A percentile compares a stretch with the other conserved stretches of the same genome.
Evolutionary conservation across 345 rosid species (phyloP).

Genomic region (Pugionium cornutum): DNA sequence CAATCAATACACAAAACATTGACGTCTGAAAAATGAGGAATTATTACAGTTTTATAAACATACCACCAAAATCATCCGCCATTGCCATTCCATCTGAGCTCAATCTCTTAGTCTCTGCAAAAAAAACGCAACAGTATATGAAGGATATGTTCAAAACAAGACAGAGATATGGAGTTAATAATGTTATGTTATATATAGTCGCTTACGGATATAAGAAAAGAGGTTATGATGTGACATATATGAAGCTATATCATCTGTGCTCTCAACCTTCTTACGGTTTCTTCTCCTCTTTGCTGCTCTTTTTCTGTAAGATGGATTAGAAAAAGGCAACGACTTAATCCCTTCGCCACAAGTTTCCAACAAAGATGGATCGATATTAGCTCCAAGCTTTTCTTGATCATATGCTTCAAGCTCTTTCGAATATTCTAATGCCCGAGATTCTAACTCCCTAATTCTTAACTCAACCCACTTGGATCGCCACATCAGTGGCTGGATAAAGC

Average conservation of each 20-base stretch:
- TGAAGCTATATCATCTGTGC: constrained; percentile 49
- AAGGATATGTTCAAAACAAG: constrained; percentile 14
- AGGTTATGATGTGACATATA: constrained; percentile 63
- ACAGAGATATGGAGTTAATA: constrained; percentile 5
- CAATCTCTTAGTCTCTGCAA: constrained; percentile 68
- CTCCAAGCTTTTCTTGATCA: constrained; percentile 50
- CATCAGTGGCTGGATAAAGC: constrained; percentile 74
- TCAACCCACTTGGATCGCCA: constrained; percentile 96
- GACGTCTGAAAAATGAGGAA: constrained; percentile 17
- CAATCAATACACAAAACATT: constrained; percentile 29
- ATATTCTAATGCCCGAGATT: constrained; percentile 65
- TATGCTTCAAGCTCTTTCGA: constrained; percentile 51
- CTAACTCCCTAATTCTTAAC: constrained; percentile 66
- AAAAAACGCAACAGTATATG: neutral
- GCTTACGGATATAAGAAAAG: constrained; percentile 68
- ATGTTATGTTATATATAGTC: constrained; percentile 19
- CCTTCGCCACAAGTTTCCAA: constrained; percentile 59
- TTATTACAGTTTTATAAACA: neutral
- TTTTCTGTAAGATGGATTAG: constrained; percentile 50
- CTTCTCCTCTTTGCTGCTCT: constrained; percentile 70
- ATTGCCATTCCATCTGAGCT: constrained; percentile 56
- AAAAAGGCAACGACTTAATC: constrained; percentile 64
- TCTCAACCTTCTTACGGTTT: constrained; percentile 75
- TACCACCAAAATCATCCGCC: constrained; percentile 62
- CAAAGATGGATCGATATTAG: constrained; percentile 45